These are phyloP conservation scores for Neurospora sp. DNA, from an alignment of 495 filamentous ascomycete genomes.

Conservation along the genomic window DNA sequence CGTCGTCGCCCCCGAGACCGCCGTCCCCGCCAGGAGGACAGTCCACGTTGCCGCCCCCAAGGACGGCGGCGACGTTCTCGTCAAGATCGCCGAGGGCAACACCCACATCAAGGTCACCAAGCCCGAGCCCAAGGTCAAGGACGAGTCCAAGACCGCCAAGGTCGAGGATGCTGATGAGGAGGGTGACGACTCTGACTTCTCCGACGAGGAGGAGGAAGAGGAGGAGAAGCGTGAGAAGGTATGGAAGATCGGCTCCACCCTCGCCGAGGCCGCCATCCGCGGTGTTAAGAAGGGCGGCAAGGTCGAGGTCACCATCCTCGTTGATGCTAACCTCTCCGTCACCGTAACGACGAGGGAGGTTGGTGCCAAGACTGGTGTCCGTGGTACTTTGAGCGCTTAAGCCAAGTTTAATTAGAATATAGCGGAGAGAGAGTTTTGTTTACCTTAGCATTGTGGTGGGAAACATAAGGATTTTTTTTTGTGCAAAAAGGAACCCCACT, in stretches of 20 bases:
- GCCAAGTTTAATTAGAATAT: background rate
- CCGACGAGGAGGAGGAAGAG: slow-evolving; percentile 69
- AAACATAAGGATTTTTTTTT: background rate
- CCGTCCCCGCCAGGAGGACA: slow-evolving; percentile 76
- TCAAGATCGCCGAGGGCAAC: slow-evolving; percentile 77
- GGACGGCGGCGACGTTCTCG: slow-evolving; percentile 73
- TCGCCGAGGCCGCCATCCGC: slow-evolving; percentile 78
- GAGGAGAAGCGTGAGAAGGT: slow-evolving; percentile 81
- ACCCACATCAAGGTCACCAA: slow-evolving; percentile 85
- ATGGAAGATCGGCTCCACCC: slow-evolving; percentile 77
- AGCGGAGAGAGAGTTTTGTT: background rate
- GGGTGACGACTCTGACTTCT: slow-evolving; percentile 47
- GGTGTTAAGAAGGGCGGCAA: slow-evolving; percentile 79
- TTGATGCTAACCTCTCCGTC: slow-evolving; percentile 64
- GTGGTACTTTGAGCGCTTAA: slow-evolving; percentile 48
- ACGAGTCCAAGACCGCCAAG: slow-evolving; percentile 27
- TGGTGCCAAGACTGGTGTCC: slow-evolving; percentile 73
- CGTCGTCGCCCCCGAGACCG: slow-evolving; percentile 74
- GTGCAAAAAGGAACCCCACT: background rate
- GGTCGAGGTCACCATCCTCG: slow-evolving; percentile 86
- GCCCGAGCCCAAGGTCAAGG: slow-evolving; percentile 64
- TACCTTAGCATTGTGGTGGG: background rate
- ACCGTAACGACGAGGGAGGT: slow-evolving; percentile 76
- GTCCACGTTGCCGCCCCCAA: slow-evolving; percentile 63
- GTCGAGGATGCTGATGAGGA: slow-evolving; percentile 40